Percentiles rank a stretch among this genome's conserved stretches.
phyloP scores from a whole-genome alignment of 1,284 basidiomycete species.

The Ganoderma sinense region DNA sequence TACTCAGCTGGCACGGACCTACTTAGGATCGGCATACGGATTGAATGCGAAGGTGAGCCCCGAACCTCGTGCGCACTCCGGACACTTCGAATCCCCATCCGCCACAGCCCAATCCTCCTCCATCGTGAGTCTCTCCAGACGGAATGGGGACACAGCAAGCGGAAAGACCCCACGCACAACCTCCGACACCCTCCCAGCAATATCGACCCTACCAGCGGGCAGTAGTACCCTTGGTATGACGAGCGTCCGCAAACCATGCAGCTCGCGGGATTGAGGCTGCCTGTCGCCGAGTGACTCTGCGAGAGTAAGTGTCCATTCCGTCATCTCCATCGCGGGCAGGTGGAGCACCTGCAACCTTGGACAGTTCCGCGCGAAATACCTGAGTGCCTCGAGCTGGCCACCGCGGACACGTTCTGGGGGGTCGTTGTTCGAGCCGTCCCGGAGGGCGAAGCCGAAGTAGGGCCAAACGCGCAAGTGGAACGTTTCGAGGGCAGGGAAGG shows the following conservation, averaged over 20 bases:
- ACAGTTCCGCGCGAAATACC: background rate
- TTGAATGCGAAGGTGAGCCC: background rate
- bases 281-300: too few species aligned
- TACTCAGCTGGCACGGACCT: too few species aligned
- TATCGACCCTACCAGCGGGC: background rate
- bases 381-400: background rate
- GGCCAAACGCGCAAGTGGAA: background rate
- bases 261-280: background rate
- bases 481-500: background rate
- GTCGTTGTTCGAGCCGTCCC: background rate
- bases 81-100: background rate
- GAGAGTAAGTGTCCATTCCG: too few species aligned
- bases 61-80: background rate
- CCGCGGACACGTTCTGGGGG: background rate
- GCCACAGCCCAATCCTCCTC: background rate
- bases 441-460: background rate
- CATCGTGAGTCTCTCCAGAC: background rate
- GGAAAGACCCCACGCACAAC: background rate
- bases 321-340: slow-evolving; percentile 1
- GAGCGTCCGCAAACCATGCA: background rate
- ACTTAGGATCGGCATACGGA: too few species aligned
- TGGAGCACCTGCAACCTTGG: background rate
- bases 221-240: background rate
- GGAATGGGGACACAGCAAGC: background rate
- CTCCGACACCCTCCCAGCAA: background rate